Base-by-base conservation (phyloP, 257 asterid species). In the Solanum piurae region DNA sequence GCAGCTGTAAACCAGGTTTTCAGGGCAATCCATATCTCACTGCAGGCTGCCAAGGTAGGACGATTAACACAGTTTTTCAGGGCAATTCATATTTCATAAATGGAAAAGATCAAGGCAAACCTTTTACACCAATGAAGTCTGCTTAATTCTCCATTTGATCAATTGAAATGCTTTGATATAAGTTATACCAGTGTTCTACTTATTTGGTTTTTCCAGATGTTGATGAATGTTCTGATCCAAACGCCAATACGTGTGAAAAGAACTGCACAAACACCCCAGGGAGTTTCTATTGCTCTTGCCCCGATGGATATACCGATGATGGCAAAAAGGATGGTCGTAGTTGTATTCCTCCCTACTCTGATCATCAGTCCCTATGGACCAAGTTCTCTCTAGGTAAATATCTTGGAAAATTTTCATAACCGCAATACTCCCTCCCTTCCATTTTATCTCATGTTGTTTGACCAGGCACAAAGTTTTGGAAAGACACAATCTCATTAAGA, bases 1-100 rank as follows among this genome's bases (percentile, higher is more conserved):
- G 86, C 46, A 34, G 33, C 69, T 58, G 86, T 64, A 83, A 33
- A 2, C 23, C 9, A 3, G 86, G 86, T 83, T 83, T 4, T 83
- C 6, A 2, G 33, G 86, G 86, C 2, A 83, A 83, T 34, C 86
- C 86, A 5, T 83, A 83, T 64, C 86, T 83, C 75, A 36, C 21
- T 46, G 89, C 91, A 6, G 94, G 96, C 64, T 93, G 95, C 92
- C 90, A 87, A 72, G 93, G 94, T 52, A 52, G 23, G 62, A 52
- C 62, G 62, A 16, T 52, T 52, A 52, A 52, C 62, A 16, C 62
- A 52, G 62, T 52, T 52, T 16, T 52, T 16, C 62, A 52, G 23
- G 23, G 9, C 62, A 52, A 52, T 52, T 16, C 62, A 68, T 27
- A 16, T 68, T 68, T 68, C 75, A 68, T 29, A 68, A 27, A 27